These are phyloP conservation scores for Lentinula guzmanii DNA, from an alignment of 768 basidiomycete species.

Conservation along the genomic window DNA sequence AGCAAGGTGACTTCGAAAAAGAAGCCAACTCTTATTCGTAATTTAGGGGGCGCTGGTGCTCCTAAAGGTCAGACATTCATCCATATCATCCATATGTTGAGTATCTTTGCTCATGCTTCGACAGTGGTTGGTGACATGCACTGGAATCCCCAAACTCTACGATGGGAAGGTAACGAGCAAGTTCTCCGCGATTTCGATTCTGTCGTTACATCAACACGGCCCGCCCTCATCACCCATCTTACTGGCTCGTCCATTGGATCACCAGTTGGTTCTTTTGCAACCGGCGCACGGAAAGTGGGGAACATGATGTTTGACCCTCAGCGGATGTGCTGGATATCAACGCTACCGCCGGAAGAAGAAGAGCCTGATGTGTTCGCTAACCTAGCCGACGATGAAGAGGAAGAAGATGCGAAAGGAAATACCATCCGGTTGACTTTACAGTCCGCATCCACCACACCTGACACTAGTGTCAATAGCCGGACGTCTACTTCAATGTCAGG, in stretches of 20 bases:
- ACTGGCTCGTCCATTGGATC: constrained; percentile 84
- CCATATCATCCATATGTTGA: neutral
- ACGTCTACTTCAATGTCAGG: constrained; percentile 19
- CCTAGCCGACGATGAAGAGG: constrained; percentile 87
- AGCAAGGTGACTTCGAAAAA: constrained; percentile 45
- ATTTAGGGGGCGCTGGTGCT: constrained; percentile 59
- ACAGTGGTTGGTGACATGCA: constrained; percentile 94
- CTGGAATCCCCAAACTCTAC: constrained; percentile 86
- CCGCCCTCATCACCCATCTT: constrained; percentile 92
- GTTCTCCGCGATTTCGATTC: constrained; percentile 88
- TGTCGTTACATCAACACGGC: constrained; percentile 78
- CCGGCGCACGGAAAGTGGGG: constrained; percentile 86
- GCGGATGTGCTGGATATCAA: constrained; percentile 94
- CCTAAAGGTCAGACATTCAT: constrained; percentile 60
- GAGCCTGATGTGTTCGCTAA: constrained; percentile 96
- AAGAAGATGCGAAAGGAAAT: constrained; percentile 62
- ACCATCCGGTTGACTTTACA: constrained; percentile 69
- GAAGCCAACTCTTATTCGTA: constrained; percentile 86
- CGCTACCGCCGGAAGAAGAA: constrained; percentile 79
- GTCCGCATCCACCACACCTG: constrained; percentile 18
- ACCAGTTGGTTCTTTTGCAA: constrained; percentile 65
- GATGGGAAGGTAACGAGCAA: constrained; percentile 98
- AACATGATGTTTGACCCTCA: constrained; percentile 97
- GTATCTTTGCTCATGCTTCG: constrained; percentile 11
- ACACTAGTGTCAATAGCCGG: constrained; percentile 18